Evolutionary conservation across 306 rosid genomes (phyloP), one percentile per base, ranked within the genome.

Genomic region (Mimosa bimucronata): DNA sequence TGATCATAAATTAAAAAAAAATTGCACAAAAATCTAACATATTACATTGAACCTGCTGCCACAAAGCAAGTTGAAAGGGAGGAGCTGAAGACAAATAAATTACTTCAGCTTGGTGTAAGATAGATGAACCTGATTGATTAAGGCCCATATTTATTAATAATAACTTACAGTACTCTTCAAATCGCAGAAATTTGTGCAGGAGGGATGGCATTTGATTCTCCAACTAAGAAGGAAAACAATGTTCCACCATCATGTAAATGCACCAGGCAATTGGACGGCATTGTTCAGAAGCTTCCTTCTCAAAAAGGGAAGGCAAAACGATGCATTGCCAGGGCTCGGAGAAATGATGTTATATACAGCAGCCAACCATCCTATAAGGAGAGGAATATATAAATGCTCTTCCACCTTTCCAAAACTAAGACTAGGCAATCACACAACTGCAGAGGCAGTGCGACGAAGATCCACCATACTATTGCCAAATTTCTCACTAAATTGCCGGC

Each of bases 371-470:
- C 48, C 58, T 34, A 64, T n/a, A 48, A 61, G 67, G 34, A 64
- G 46, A 38, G 70, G 72, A 72, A 31, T 71, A 71, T 50, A 57
- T 28, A 65, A 48, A 48, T 15, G 78, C 41, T 30, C 73, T 67
- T 79, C 69, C 26, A 60, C 79, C 69, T 75, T 79, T 78, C n/a
- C 65, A 73, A 46, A 85, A 41, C 66, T 38, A 45, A n/a, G 44
- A 77, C 12, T 45, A 11, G 40, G 84, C 57, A 67, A 87, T 90
- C 86, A 93, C 85, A 86, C 83, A 76, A 83, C 93, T 48, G 97
- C 92, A 60, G 99, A 96, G 70, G 97, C 75, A 16, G 98, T 83
- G 6, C 97, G 94, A 65, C 98, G 97, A 86, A 82, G 87, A 84
- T 93, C 98, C 0, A 83, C 40, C 13, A 87, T 83, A 26, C 86